Base-by-base conservation (phyloP, 2,329 filamentous ascomycete species). In the Botrytis porri region DNA sequence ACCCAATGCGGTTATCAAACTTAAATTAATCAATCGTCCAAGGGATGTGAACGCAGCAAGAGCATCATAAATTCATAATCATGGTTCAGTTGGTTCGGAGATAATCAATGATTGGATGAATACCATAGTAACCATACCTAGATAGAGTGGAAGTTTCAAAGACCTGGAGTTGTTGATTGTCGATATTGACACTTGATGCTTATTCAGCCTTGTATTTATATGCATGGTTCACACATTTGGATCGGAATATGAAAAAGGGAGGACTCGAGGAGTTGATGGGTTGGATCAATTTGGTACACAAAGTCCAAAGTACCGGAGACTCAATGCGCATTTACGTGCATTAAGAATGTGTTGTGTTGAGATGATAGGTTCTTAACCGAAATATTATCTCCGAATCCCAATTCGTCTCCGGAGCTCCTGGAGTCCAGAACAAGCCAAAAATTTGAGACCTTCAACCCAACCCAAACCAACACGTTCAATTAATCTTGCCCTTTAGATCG, bases 161-260 rank as follows among this genome's bases (percentile, higher is more conserved):
- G 37, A 12, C 39, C 61, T n/a, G 61, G 61, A 63, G 39, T 43
- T 29, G 4, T n/a, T 20, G 9, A 43, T 43, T 29, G 4, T n/a
- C 12, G 9, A 43, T 43, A 41, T 63, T 63, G 14, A 43, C 10
- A 29, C 41, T 9, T n/a, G 1, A 20, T 63, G 39, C 61, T 63
- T 63, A 63, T 43, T 43, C 61, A 63, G 61, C 61, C 61, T 43
- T 43, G n/a, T n/a, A n/a, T n/a, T n/a, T n/a, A n/a, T n/a, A n/a
- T 37, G 32, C 59, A 61, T 37, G 35, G 35, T 14, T 7, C 32
- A 37, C 6, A 61, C 22, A 37, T 60, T 12, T 60, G 35, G 25
- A n/a, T 51, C 6, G 48, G 22, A 25, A 5, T 10, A 12, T 51
- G 45, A 12, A 25, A 51, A 51, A 25, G 22, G 25, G 3, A 20